Evolutionary conservation across 352 stramenopile genomes (phyloP).

Genomic region (Sclerospora graminicola): DNA sequence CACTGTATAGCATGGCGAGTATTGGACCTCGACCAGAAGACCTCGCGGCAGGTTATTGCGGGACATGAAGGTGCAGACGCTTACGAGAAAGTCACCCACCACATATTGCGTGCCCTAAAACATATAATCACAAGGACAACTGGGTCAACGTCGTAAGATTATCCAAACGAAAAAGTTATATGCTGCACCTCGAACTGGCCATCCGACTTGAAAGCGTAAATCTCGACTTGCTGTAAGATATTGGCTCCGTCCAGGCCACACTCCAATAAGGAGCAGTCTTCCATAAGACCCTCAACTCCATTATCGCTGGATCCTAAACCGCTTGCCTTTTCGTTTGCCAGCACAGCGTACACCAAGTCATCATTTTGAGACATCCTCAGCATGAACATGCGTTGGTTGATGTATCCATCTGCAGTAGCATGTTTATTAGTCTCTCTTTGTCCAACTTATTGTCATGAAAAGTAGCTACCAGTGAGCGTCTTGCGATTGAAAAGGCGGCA

Average conservation of each 20-base stretch:
- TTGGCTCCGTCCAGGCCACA: constrained; percentile 76
- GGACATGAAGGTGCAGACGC: constrained; percentile 83
- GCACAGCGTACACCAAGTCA: constrained; percentile 74
- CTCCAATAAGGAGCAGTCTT: constrained; percentile 75
- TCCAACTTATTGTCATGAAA: background rate
- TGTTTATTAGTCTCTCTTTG: background rate
- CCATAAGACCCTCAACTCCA: constrained; percentile 53
- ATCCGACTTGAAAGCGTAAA: constrained; percentile 84
- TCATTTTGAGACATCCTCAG: constrained; percentile 84
- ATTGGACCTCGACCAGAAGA: constrained; percentile 79
- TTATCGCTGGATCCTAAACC: constrained; percentile 48
- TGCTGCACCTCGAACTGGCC: constrained; percentile 67
- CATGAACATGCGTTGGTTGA: constrained; percentile 87
- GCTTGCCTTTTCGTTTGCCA: constrained; percentile 72
- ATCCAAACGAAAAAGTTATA: background rate
- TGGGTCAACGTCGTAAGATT: background rate
- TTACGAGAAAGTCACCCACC: constrained; percentile 79
- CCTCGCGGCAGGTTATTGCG: constrained; percentile 71
- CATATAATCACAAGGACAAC: background rate
- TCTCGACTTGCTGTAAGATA: constrained; percentile 83
- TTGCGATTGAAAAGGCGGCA: constrained; percentile 84
- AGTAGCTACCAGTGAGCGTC: constrained; percentile 40
- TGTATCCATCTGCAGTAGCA: constrained; percentile 47
- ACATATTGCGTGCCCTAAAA: constrained; percentile 61
- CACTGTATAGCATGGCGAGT: constrained; percentile 71